phyloP scores from a whole-genome alignment of 73 alveolate genomes.

The Paramecium tetraurelia region DNA sequence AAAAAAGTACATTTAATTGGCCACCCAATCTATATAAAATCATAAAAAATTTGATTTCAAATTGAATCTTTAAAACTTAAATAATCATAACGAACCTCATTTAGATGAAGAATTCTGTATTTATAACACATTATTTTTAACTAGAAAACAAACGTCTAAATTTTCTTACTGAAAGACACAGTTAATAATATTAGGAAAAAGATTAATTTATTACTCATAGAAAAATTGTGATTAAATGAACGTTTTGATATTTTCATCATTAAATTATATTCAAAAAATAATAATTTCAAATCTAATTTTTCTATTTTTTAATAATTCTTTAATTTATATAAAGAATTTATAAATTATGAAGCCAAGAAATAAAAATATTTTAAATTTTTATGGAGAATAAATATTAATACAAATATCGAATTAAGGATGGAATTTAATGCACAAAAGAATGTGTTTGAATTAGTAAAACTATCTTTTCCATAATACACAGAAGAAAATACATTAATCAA shows the following conservation, averaged over 20 bases:
- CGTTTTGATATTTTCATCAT: not conserved
- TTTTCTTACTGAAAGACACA: conserved; percentile 34
- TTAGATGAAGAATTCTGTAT: conserved; percentile 34
- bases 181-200: not conserved
- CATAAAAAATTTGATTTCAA: conserved; percentile 49
- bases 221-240: conserved; percentile 41
- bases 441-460: not conserved
- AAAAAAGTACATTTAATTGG: conserved; percentile 32
- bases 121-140: not conserved
- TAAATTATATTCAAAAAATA: not conserved
- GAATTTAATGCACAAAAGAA: not conserved
- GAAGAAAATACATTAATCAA: not conserved
- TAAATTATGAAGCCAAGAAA: not conserved
- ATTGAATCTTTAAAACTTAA: not conserved
- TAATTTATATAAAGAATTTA: not conserved
- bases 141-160: not conserved
- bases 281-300: too few species aligned
- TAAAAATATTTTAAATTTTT: not conserved
- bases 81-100: not conserved
- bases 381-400: not conserved
- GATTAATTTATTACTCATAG: conserved; percentile 31
- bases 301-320: too few species aligned
- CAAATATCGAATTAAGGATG: not conserved
- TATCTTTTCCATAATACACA: not conserved
- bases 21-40: not conserved